phyloP scores from a whole-genome alignment of 2,329 filamentous ascomycete species.

The Neofusicoccum parvum region DNA sequence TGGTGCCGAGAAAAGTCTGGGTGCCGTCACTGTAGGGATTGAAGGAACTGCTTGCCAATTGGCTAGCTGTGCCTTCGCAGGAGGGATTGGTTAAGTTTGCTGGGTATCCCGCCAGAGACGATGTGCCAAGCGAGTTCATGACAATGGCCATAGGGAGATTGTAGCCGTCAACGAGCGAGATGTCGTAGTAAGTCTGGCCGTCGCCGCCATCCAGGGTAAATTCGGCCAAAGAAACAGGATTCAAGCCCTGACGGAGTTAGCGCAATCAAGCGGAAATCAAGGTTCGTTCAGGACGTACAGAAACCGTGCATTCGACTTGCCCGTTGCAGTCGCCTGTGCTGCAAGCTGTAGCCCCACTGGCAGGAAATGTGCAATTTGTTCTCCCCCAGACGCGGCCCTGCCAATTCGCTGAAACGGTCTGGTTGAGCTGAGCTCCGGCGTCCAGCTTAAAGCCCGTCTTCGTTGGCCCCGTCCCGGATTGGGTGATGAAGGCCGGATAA shows the following conservation, averaged over 20 bases:
- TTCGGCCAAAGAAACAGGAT: slow-evolving; percentile 77
- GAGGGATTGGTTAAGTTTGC: slow-evolving; percentile 76
- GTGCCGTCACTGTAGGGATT: slow-evolving; percentile 53
- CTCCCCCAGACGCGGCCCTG: slow-evolving; percentile 80
- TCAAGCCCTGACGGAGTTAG: slow-evolving; percentile 60
- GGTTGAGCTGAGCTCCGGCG: slow-evolving; percentile 58
- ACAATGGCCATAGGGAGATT: slow-evolving; percentile 70
- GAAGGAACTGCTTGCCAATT: slow-evolving; percentile 52
- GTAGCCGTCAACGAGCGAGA: slow-evolving; percentile 83
- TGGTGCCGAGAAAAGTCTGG: slow-evolving; percentile 60
- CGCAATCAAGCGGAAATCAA: neutral
- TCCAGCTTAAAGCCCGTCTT: slow-evolving; percentile 69
- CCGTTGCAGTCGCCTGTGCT: slow-evolving; percentile 76
- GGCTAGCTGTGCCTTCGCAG: slow-evolving; percentile 71
- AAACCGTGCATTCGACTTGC: slow-evolving; percentile 67
- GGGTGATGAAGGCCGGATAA: slow-evolving; percentile 76
- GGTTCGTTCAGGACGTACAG: slow-evolving; percentile 55
- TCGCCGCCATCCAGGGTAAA: slow-evolving; percentile 73
- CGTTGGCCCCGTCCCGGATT: slow-evolving; percentile 68
- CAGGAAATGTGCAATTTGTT: slow-evolving; percentile 75
- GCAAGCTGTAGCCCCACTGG: slow-evolving; percentile 61
- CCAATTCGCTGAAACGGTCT: slow-evolving; percentile 74
- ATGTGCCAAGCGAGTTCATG: slow-evolving; percentile 57
- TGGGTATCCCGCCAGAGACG: slow-evolving; percentile 63
- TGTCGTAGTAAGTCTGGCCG: slow-evolving; percentile 77